Evolutionary conservation across 768 basidiomycete genomes (phyloP).

Genomic region (Mycena haematopus): DNA sequence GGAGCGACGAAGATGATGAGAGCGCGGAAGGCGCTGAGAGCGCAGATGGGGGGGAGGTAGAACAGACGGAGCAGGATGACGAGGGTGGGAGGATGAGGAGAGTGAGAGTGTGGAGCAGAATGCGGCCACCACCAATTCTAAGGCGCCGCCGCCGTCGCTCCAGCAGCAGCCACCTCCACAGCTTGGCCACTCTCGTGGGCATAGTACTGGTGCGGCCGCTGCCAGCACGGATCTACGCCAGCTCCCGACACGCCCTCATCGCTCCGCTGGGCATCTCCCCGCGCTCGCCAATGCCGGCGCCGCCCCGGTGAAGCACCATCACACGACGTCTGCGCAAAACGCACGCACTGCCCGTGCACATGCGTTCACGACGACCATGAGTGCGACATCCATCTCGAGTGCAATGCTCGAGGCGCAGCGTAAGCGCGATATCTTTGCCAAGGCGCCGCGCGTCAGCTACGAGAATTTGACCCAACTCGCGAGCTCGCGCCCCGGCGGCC

Average conservation of each 20-base stretch:
- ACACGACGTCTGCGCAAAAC: constrained; percentile 20
- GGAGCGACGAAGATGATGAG: constrained; percentile 26
- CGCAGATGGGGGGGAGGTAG: constrained; percentile 26
- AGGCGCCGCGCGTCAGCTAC: constrained; percentile 71
- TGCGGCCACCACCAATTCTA: neutral
- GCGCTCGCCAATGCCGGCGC: constrained; percentile 50
- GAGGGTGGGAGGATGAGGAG: constrained; percentile 20
- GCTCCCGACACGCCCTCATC: constrained; percentile 30
- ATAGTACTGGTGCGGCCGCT: constrained; percentile 7
- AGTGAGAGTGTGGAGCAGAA: constrained; percentile 9
- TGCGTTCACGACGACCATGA: constrained; percentile 25
- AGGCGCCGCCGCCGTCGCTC: constrained; percentile 28
- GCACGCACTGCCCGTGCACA: constrained; percentile 21
- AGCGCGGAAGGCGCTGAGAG: constrained; percentile 19
- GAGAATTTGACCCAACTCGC: constrained; percentile 52
- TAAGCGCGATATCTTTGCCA: constrained; percentile 68
- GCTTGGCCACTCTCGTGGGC: constrained; percentile 15
- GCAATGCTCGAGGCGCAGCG: constrained; percentile 24
- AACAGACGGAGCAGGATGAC: constrained; percentile 23
- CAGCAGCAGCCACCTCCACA: constrained; percentile 17
- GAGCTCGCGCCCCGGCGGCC: constrained; percentile 36
- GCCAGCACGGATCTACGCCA: constrained; percentile 24
- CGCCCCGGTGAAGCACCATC: constrained; percentile 51
- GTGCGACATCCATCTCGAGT: constrained; percentile 4
- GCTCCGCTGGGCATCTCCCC: constrained; percentile 23